Percentiles rank a stretch among this genome's conserved stretches.
These are phyloP conservation scores for Oryza officinalis DNA, from an alignment of 176 grass and related monocot genomes.

Conservation along the genomic window DNA sequence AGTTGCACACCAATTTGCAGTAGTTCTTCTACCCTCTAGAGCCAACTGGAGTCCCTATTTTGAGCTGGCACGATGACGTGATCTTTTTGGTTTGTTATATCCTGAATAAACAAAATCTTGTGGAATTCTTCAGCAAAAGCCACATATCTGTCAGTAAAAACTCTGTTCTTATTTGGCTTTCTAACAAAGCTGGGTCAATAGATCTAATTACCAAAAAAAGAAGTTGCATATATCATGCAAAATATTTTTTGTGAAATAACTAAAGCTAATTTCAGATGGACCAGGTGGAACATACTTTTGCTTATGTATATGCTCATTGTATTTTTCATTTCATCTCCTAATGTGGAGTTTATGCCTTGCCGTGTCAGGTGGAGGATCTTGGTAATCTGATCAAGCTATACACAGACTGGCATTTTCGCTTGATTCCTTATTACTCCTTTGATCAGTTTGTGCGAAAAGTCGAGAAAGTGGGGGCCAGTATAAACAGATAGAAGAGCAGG, in stretches of 20 bases:
- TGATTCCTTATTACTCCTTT: constrained; percentile 89
- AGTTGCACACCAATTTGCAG: neutral
- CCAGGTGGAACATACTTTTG: neutral
- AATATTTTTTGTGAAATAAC: neutral
- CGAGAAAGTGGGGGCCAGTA: constrained; percentile 62
- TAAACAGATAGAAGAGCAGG: neutral
- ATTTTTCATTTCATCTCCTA: neutral
- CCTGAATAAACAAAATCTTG: neutral
- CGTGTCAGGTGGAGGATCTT: constrained; percentile 63
- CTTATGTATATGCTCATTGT: neutral
- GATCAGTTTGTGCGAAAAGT: constrained; percentile 80
- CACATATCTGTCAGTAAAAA: neutral
- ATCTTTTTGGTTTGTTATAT: neutral
- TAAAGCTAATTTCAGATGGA: neutral
- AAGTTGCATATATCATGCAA: neutral
- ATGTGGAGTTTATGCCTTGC: neutral
- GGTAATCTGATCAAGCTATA: constrained; percentile 77
- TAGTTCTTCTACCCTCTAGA: neutral
- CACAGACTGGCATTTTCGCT: constrained; percentile 65
- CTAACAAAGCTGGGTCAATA: too few species aligned
- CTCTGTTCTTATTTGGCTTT: too few species aligned
- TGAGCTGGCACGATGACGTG: neutral
- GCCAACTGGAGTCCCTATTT: neutral
- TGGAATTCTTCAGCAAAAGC: neutral
- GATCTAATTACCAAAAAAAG: neutral